Evolutionary conservation across 2,329 filamentous ascomycete genomes (phyloP).

Genomic region (Teratosphaeria nubilosa): DNA sequence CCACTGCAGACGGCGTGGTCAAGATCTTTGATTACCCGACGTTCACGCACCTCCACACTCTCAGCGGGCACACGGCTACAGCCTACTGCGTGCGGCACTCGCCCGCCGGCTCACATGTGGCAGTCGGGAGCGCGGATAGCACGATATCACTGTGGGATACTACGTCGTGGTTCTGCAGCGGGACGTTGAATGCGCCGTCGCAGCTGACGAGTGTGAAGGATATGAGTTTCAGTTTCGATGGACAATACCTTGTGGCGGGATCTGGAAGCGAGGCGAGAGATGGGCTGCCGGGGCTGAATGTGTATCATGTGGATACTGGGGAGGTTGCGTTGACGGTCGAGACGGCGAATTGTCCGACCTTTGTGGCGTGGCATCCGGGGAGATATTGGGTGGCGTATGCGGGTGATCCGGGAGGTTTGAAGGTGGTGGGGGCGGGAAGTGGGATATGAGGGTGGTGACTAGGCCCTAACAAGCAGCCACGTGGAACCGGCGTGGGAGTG

Average conservation of each 20-base stretch:
- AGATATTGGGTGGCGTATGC: constrained; percentile 66
- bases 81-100: constrained; percentile 60
- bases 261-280: constrained; percentile 41
- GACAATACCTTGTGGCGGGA: constrained; percentile 62
- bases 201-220: constrained; percentile 48
- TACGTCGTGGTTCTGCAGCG: constrained; percentile 63
- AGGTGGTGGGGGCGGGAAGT: constrained; percentile 48
- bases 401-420: constrained; percentile 54
- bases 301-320: constrained; percentile 63
- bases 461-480: no score
- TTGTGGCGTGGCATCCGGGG: constrained; percentile 67
- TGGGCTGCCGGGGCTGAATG: constrained; percentile 58
- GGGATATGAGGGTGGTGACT: neutral
- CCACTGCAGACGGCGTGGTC: constrained; percentile 60
- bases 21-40: constrained; percentile 61
- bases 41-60: constrained; percentile 43
- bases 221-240: constrained; percentile 69
- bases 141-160: constrained; percentile 72
- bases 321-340: constrained; percentile 64
- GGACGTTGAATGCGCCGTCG: constrained; percentile 42
- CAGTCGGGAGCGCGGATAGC: constrained; percentile 65
- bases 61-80: constrained; percentile 64
- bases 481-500: no score
- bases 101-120: constrained; percentile 60
- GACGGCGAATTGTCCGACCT: constrained; percentile 51